phyloP scores from a whole-genome alignment of 116 monocot species.

The Dioscorea cayenensis region DNA sequence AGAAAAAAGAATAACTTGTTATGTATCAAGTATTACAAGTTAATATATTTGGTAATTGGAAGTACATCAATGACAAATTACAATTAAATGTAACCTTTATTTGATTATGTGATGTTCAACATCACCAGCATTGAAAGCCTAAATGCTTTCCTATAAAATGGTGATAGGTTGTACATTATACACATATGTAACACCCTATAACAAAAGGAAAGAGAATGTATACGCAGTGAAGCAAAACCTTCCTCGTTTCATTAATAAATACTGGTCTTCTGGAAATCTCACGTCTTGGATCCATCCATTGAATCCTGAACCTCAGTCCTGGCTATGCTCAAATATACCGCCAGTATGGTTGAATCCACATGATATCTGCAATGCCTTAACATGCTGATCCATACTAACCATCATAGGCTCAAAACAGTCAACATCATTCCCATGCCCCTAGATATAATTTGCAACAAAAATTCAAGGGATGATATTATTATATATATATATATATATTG shows the following conservation, averaged over 20 bases:
- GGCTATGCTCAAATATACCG: slow-evolving; percentile 54
- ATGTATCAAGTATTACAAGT: too few relatives aligned
- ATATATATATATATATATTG: too few relatives aligned
- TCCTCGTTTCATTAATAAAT: too few relatives aligned
- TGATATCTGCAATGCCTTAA: slow-evolving; percentile 64
- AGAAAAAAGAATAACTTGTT: too few relatives aligned
- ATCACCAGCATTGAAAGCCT: not conserved
- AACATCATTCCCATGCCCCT: slow-evolving; percentile 73
- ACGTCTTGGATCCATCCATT: not conserved
- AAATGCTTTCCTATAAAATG: not conserved
- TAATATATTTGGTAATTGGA: too few relatives aligned
- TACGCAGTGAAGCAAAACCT: too few relatives aligned
- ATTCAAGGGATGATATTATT: too few relatives aligned
- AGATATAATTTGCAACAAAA: not conserved
- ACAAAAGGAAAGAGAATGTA: not conserved
- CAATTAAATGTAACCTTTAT: too few relatives aligned
- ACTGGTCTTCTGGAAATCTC: not conserved
- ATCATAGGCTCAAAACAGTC: slow-evolving; percentile 57
- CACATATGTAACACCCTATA: not conserved
- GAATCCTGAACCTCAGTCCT: not conserved
- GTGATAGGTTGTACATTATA: not conserved
- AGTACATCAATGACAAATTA: too few relatives aligned
- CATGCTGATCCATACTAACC: slow-evolving; percentile 30
- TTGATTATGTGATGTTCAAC: too few relatives aligned
- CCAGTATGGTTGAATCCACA: slow-evolving; percentile 92